Base-by-base conservation (phyloP, 176 grass and related monocot genomes). In the Avena insularis region DNA sequence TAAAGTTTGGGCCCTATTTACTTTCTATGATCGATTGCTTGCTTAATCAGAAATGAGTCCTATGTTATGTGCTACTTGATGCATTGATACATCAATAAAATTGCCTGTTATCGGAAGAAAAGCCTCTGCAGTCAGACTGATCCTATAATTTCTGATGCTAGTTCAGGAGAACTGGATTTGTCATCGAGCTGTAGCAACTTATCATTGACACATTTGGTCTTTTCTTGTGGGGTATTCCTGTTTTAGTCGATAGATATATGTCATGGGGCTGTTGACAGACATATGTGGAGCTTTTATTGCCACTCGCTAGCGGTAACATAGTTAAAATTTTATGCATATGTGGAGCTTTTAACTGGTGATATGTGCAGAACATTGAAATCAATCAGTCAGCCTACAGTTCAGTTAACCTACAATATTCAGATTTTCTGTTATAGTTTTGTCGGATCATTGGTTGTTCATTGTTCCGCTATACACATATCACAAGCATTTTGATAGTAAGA, bases 1-100 rank as follows among this genome's bases (percentile, higher is more conserved):
- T 86, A 71, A 86, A 79, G 53, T 58, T 21, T 33, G 76, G 64
- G 59, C 70, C 76, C 45, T 53, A 10, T 68, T 19, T 79, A 58
- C 58, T 77, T 50, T 38, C 58, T 20, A 2, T 77, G 70, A 60
- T 75, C 17, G 40, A 7, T 79, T 58, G 35, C 43, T 79, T 78
- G 33, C 31, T 79, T 70, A 9, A 69, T 57, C 62, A 43, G 9
- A 77, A 51, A 76, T 5, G 49, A 29, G 29, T 86, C 50, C 2
- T 50, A 35, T 48, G 45, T 40, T 78, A 43, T 70, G 33, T 58
- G 76, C 29, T 6, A 12, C 12, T 76, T 80, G 31, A 23, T 21
- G 8, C 43, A 1, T 61, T 53, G 20, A 60, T 40, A 40, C 38
- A 40, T 40, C 38, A 40, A 40, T 40, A 40, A 40, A 40, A 40